Conservation (phyloP, 2,329 filamentous ascomycete species). For the Colletotrichum shisoi region DNA sequence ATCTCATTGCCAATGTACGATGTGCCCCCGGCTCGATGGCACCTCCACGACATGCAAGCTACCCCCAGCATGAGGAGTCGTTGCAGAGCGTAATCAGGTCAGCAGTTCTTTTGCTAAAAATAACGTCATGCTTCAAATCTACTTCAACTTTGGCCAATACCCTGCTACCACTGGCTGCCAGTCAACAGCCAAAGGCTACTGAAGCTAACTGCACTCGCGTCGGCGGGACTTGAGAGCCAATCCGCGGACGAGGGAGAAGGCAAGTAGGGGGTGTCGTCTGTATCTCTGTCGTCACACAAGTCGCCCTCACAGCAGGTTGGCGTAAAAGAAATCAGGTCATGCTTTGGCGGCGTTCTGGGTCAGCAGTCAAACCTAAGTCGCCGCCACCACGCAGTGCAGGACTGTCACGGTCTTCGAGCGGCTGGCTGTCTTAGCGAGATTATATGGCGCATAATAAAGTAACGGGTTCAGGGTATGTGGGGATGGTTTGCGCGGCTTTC, state of each 20-base stretch:
- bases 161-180: neutral
- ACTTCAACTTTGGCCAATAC: neutral
- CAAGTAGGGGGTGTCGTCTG: neutral
- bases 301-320: neutral
- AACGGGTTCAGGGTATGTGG: neutral
- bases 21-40: neutral
- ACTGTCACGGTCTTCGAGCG: constrained; percentile 4
- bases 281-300: neutral
- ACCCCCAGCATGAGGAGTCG: neutral
- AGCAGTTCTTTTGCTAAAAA: neutral
- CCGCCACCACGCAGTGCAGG: neutral
- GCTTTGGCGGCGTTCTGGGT: neutral
- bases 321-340: neutral
- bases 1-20: neutral
- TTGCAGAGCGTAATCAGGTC: neutral
- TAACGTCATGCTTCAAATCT: neutral
- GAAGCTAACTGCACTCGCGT: neutral
- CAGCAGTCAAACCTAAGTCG: neutral
- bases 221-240: neutral
- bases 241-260: neutral
- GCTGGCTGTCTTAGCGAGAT: constrained; percentile 3
- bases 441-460: neutral
- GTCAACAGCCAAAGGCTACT: neutral
- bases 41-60: neutral
- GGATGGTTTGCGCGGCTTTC: neutral